Evolutionary conservation across 768 basidiomycete species (phyloP).

Genomic region (Cyclocybe cylindracea): DNA sequence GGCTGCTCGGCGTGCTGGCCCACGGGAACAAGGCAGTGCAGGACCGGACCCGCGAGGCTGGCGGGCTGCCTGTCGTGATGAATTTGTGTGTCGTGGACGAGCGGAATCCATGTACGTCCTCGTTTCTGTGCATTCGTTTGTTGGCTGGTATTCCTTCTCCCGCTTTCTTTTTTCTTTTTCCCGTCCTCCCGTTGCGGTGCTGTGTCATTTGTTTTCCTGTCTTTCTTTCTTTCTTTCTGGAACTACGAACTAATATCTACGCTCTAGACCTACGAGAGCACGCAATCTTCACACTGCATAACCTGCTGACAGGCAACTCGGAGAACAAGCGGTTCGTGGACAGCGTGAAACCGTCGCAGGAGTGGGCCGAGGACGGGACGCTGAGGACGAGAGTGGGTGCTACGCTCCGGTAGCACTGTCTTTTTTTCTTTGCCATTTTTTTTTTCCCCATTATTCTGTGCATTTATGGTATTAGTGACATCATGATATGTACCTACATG

Average conservation of each 20-base stretch:
- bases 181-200: constrained; percentile 1
- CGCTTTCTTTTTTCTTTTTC: constrained; percentile 9
- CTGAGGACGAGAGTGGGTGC: constrained; percentile 40
- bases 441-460: constrained; percentile 1
- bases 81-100: constrained; percentile 90
- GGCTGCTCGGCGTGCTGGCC: constrained; percentile 77
- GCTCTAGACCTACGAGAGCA: constrained; percentile 84
- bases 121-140: too few relatives aligned
- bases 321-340: constrained; percentile 83
- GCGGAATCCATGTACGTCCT: constrained; percentile 83
- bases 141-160: too few relatives aligned
- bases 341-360: constrained; percentile 62
- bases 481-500: constrained; percentile 5
- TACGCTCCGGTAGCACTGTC: constrained; percentile 27
- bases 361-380: constrained; percentile 59
- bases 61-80: constrained; percentile 82
- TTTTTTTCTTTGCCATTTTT: background rate
- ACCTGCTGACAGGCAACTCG: constrained; percentile 71
- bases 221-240: too few relatives aligned
- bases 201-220: constrained; percentile 10
- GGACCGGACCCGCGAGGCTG: constrained; percentile 68
- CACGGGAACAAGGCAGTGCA: constrained; percentile 67
- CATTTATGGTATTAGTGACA: background rate
- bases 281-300: constrained; percentile 82
- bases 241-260: too few relatives aligned